These are phyloP conservation scores for Aspergillus ibericus DNA, from an alignment of 2,329 filamentous ascomycete species.

Conservation along the genomic window DNA sequence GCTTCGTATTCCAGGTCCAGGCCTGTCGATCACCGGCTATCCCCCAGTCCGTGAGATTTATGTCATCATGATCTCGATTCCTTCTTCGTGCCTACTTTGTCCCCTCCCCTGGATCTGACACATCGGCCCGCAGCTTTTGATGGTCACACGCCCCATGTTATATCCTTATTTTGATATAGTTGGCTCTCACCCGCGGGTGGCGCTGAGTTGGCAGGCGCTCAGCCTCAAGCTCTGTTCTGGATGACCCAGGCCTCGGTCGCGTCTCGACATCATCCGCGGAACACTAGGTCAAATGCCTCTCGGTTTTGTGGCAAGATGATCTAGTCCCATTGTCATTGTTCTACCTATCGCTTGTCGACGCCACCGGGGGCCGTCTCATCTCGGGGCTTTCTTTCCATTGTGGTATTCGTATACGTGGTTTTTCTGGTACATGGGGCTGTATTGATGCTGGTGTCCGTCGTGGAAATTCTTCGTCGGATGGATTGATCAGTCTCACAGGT, in stretches of 20 bases:
- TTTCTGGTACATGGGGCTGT: not conserved
- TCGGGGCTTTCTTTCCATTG: not conserved
- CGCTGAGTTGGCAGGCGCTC: constrained; percentile 30
- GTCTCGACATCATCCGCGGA: not conserved
- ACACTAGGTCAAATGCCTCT: not conserved
- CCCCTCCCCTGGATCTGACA: constrained; percentile 16
- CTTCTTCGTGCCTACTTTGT: not conserved
- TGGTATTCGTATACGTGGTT: not conserved
- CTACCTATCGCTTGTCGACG: not conserved
- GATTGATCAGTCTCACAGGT: not conserved
- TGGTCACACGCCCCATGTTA: constrained; percentile 34
- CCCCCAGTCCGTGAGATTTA: not conserved
- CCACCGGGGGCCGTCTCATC: not conserved
- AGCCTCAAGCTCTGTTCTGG: constrained; percentile 20
- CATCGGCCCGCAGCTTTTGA: constrained; percentile 24
- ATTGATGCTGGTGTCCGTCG: not conserved
- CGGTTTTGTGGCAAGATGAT: not conserved
- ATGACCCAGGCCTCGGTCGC: not conserved
- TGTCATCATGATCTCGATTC: not conserved
- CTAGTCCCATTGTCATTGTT: not conserved
- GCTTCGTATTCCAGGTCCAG: constrained; percentile 13
- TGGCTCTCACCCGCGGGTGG: constrained; percentile 1
- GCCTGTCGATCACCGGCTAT: constrained; percentile 8
- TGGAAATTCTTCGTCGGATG: not conserved
- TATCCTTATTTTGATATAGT: constrained; percentile 25